These are phyloP conservation scores for Aspergillus sp. DNA, from an alignment of 2,329 filamentous ascomycete genomes.

Conservation along the genomic window DNA sequence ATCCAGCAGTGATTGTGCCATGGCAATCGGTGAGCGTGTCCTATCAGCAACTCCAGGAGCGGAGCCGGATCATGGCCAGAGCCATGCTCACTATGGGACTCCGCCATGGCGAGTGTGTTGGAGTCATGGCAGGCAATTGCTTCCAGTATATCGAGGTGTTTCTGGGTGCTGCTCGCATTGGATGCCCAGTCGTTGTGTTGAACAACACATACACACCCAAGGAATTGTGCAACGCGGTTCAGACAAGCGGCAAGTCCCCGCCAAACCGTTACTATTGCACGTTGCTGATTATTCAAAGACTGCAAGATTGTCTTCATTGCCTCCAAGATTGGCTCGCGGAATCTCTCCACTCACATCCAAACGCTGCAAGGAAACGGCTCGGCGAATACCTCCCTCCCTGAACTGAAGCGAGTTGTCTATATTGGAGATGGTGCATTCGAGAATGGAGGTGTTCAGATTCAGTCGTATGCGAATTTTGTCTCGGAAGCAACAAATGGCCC, in stretches of 20 bases:
- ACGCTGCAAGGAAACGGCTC: neutral
- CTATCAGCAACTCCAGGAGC: constrained; percentile 16
- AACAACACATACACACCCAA: constrained; percentile 31
- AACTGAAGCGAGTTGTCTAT: neutral
- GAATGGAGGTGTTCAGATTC: neutral
- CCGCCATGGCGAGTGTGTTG: constrained; percentile 64
- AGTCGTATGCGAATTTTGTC: neutral
- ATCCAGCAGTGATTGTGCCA: constrained; percentile 14
- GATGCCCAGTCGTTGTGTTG: constrained; percentile 30
- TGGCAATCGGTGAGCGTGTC: constrained; percentile 20
- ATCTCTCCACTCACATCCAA: neutral
- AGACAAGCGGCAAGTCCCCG: constrained; percentile 16
- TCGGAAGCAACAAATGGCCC: neutral
- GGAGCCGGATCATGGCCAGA: neutral
- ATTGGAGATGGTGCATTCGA: neutral
- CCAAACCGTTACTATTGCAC: no score
- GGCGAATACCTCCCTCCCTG: neutral
- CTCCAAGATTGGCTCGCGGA: constrained; percentile 9
- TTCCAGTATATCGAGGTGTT: constrained; percentile 60
- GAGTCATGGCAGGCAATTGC: constrained; percentile 63
- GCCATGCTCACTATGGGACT: constrained; percentile 64
- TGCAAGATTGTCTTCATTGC: constrained; percentile 28
- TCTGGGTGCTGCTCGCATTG: constrained; percentile 34
- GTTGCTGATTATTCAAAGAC: constrained; percentile 8
- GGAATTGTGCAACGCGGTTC: constrained; percentile 19